Base-by-base conservation (phyloP, 1,284 basidiomycete species). In the Pseudozyma hubeiensis region DNA sequence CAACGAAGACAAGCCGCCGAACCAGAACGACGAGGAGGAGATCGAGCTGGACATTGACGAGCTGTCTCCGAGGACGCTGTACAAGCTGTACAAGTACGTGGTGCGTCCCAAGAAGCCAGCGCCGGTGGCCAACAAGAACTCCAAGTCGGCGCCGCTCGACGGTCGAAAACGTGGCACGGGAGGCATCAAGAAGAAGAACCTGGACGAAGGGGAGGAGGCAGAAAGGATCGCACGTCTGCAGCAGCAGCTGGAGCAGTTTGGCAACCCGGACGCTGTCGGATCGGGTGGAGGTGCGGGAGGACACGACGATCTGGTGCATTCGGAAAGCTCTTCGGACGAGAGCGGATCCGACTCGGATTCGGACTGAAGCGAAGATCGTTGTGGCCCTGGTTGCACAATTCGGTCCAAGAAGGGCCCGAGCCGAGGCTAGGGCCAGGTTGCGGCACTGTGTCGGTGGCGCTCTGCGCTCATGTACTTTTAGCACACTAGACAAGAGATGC, bases 21-120 rank as follows among this genome's bases (percentile, higher is more conserved):
- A 68, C 47, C 62, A 79, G 53, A 70, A 77, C 46, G 79, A 83
- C 55, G 79, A 84, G 44, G 82, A 84, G 54, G 82, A 84, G 70
- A 84, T 84, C 45, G 82, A 84, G 72, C 75, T 84, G 14, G 82
- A 84, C 59, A 84, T 84, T 60, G 82, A 84, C 59, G 82, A 82
- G 64, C 67, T 84, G 24, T 77, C 75, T 17, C 78, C 82, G 1
- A 58, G 65, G 41, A 84, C 82, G 48, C 78, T 84, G 59, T 84
- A 83, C 75, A 82, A 80, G 71, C 73, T 84, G 61, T 83, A 84
- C 77, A 78, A 77, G 56, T 83, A 82, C 47, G 82, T 84, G 37
- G 82, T 84, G 54, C 71, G 79, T 34, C 82, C 82, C 41, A 81
- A 78, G 48, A 79, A 81, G 65, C 64, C 67, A 49, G 62, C 51